phyloP scores from a whole-genome alignment of 257 asterid species.

The Solanum peruvianum region DNA sequence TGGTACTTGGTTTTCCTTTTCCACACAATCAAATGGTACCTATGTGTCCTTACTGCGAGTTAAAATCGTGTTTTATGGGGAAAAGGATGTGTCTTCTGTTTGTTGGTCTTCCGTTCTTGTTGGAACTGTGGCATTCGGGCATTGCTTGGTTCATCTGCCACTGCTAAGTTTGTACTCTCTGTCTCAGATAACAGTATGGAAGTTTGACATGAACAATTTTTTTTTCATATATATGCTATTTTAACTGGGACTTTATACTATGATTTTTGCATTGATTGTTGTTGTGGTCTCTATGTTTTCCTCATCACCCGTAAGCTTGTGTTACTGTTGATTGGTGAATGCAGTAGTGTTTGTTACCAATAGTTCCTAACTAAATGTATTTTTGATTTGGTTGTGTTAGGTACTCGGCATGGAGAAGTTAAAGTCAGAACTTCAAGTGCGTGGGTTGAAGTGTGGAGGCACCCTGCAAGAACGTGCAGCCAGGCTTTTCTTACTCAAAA shows the following conservation, averaged over 20 bases:
- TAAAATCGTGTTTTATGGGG: not conserved
- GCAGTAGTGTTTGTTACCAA: not conserved
- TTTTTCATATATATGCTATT: not conserved
- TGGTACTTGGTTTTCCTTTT: not conserved
- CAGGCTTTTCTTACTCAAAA: conserved; percentile 49
- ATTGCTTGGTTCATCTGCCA: not conserved
- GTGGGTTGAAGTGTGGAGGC: conserved; percentile 80
- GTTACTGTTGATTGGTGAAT: not conserved
- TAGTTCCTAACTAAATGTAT: not conserved
- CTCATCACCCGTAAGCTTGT: not conserved
- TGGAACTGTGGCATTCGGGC: not conserved
- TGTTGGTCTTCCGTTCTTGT: not conserved
- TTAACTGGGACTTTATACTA: not conserved
- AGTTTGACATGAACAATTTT: not conserved
- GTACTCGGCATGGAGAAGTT: conserved; percentile 74
- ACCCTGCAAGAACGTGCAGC: conserved; percentile 80
- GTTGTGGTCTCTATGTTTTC: not conserved
- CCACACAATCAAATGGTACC: not conserved
- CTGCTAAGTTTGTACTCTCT: not conserved
- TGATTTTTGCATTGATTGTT: not conserved
- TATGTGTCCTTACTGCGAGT: not conserved
- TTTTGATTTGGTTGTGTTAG: conserved; percentile 12
- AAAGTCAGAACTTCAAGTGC: conserved; percentile 65
- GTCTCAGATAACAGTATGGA: not conserved
- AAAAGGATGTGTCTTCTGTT: not conserved